These are phyloP conservation scores for Colletotrichum magnum DNA, from an alignment of 2,329 filamentous ascomycete species.

Conservation along the genomic window DNA sequence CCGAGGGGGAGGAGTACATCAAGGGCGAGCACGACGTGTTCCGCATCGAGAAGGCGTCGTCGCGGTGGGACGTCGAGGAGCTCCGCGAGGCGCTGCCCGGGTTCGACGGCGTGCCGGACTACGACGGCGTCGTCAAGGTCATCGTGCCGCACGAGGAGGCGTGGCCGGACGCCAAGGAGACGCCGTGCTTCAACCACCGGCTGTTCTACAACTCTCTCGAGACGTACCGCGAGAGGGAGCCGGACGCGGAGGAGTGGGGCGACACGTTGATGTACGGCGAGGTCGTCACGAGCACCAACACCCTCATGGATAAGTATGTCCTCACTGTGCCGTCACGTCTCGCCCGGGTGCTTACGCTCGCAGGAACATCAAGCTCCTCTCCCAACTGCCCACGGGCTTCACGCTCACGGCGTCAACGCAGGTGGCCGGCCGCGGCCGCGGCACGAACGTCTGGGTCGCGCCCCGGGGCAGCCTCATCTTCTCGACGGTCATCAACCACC, in stretches of 20 bases:
- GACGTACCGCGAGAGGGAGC: slow-evolving; percentile 71
- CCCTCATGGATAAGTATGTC: slow-evolving; percentile 85
- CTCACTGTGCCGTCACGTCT: background rate
- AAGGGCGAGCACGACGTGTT: slow-evolving; percentile 88
- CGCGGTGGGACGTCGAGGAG: slow-evolving; percentile 70
- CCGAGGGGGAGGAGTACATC: slow-evolving; percentile 75
- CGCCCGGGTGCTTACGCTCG: background rate
- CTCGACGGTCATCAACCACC: slow-evolving; percentile 89
- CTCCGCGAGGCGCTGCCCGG: slow-evolving; percentile 67
- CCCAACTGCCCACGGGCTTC: slow-evolving; percentile 85
- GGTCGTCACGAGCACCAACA: slow-evolving; percentile 94
- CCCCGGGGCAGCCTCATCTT: slow-evolving; percentile 90
- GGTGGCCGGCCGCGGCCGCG: slow-evolving; percentile 88
- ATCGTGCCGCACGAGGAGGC: slow-evolving; percentile 79
- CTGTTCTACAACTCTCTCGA: slow-evolving; percentile 81
- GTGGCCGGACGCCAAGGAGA: slow-evolving; percentile 79
- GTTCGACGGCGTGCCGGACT: slow-evolving; percentile 77
- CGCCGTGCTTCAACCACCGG: slow-evolving; percentile 88
- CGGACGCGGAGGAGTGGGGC: slow-evolving; percentile 79
- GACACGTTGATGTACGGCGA: slow-evolving; percentile 87
- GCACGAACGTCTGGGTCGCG: slow-evolving; percentile 94
- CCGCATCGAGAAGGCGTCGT: slow-evolving; percentile 77
- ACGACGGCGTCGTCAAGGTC: slow-evolving; percentile 79
- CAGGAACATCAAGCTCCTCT: slow-evolving; percentile 83
- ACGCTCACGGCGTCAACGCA: slow-evolving; percentile 90